Conservation (phyloP, 129 eudicot species). For the Lactuca saligna region DNA sequence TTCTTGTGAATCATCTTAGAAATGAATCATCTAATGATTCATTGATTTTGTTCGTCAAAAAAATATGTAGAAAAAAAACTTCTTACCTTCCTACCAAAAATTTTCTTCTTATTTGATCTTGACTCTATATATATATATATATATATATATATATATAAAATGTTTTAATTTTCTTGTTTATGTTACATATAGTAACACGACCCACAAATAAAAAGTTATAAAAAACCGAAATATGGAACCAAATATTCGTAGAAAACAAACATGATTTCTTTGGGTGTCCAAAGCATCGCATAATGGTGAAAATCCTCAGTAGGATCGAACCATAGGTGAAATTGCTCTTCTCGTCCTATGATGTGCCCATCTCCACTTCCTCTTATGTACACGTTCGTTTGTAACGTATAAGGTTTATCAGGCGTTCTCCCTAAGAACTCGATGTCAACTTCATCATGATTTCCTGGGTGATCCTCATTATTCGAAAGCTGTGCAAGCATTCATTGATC, state of each 20-base stretch:
- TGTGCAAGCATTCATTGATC: constrained; percentile 17
- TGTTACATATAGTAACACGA: background rate
- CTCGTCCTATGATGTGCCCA: constrained; percentile 78
- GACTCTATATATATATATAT: too few species aligned
- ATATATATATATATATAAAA: too few species aligned
- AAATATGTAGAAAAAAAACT: too few species aligned
- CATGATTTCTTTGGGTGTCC: constrained; percentile 76
- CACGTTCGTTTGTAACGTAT: constrained; percentile 73
- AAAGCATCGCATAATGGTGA: constrained; percentile 74
- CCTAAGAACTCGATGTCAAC: constrained; percentile 82
- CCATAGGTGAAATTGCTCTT: constrained; percentile 80
- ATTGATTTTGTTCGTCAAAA: too few species aligned
- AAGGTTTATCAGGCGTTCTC: constrained; percentile 64
- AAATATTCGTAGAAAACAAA: constrained; percentile 19
- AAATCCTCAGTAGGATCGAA: constrained; percentile 82
- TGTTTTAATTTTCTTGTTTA: background rate
- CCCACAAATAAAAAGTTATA: background rate
- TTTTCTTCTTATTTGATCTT: too few species aligned
- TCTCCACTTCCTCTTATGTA: constrained; percentile 86
- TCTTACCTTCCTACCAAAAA: too few species aligned
- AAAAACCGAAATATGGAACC: background rate
- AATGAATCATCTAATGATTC: too few species aligned
- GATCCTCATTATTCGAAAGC: constrained; percentile 76
- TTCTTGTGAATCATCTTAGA: too few species aligned
- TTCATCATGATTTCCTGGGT: constrained; percentile 78